phyloP scores from a whole-genome alignment of 2,329 filamentous ascomycete genomes.

The Alternaria rosae region DNA sequence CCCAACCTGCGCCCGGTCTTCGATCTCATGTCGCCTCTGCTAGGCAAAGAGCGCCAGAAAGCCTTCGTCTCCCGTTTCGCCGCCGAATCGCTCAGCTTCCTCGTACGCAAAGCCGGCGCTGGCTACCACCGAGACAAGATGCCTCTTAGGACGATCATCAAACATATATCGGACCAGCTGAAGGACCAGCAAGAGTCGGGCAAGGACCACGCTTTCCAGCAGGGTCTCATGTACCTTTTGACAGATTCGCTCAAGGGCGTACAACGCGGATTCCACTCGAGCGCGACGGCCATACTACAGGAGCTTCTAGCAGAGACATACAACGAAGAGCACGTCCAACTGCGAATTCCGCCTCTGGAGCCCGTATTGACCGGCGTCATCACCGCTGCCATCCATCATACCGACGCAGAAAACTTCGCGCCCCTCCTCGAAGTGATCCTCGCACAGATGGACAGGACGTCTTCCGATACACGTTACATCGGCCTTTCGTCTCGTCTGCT shows the following conservation, averaged over 20 bases:
- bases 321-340: conserved; percentile 32
- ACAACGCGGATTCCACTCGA: conserved; percentile 65
- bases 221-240: conserved; percentile 91
- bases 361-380: conserved; percentile 78
- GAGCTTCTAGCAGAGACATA: conserved; percentile 55
- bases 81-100: conserved; percentile 92
- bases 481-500: conserved; percentile 60
- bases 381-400: conserved; percentile 83
- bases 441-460: conserved; percentile 45
- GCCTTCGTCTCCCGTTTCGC: conserved; percentile 90
- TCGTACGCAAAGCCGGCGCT: conserved; percentile 86
- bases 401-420: conserved; percentile 74
- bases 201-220: conserved; percentile 74
- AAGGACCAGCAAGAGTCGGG: conserved; percentile 60
- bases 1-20: conserved; percentile 86
- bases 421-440: conserved; percentile 69
- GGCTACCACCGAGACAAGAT: conserved; percentile 75
- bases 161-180: conserved; percentile 75
- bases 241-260: conserved; percentile 77
- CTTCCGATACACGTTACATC: conserved; percentile 51
- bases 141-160: conserved; percentile 74
- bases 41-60: conserved; percentile 83
- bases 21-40: conserved; percentile 79
- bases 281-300: conserved; percentile 61
- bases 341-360: conserved; percentile 59